A percentile compares a stretch with the other conserved stretches of the same genome.
These are phyloP conservation scores for Raphanus sativus DNA, from an alignment of 345 rosid genomes.

Conservation along the genomic window DNA sequence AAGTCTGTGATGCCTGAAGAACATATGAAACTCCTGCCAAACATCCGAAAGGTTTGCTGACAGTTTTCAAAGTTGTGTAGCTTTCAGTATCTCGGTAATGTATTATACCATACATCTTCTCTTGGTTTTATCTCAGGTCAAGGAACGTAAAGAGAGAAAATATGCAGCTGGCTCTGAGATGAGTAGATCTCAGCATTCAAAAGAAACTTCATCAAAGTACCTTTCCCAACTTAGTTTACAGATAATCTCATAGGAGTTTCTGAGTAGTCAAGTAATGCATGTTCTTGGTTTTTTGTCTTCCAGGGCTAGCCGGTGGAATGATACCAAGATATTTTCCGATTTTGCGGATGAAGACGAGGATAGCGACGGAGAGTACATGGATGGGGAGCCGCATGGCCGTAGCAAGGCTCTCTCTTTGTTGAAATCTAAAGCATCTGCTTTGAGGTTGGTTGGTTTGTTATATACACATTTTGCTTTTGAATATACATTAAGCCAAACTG, in stretches of 20 bases:
- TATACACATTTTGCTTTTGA: no score
- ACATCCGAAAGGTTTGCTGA: conserved; percentile 78
- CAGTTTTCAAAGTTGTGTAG: conserved; percentile 1
- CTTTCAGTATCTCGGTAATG: conserved; percentile 12
- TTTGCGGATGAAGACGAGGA: conserved; percentile 62
- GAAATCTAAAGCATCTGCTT: conserved; percentile 47
- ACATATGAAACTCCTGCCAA: conserved; percentile 91
- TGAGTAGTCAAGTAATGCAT: conserved; percentile 6
- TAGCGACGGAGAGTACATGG: conserved; percentile 57
- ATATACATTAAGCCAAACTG: no score
- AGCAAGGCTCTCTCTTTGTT: conserved; percentile 48
- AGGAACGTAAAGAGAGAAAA: conserved; percentile 75
- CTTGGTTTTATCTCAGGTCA: conserved; percentile 52
- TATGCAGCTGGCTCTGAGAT: conserved; percentile 59
- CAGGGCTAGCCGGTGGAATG: conserved; percentile 95
- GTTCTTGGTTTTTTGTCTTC: conserved; percentile 15
- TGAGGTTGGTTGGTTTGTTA: no score
- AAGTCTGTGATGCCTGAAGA: conserved; percentile 97
- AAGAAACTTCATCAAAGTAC: conserved; percentile 82
- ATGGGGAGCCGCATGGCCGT: conserved; percentile 43
- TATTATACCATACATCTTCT: conserved; percentile 19
- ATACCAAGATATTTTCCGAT: conserved; percentile 90
- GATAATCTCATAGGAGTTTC: conserved; percentile 16
- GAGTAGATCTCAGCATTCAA: conserved; percentile 63
- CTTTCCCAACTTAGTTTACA: conserved; percentile 3